Evolutionary conservation across 805 yeast genomes (phyloP).

Genomic region (Nakazawaea ambrosiae): DNA sequence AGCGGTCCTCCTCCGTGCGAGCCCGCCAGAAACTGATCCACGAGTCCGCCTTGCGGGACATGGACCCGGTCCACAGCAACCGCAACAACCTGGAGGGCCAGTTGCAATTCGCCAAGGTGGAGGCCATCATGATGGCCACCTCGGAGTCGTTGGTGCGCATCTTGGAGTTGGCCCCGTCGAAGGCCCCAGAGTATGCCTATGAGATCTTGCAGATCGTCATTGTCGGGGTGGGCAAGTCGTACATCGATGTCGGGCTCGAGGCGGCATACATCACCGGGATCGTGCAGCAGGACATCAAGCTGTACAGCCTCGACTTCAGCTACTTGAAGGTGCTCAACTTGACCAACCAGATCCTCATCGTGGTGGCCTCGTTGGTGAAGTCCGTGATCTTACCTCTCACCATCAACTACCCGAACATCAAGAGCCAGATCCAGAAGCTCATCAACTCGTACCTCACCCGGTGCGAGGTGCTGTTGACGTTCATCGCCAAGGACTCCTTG

Average conservation of each 20-base stretch:
- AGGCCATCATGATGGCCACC: constrained; percentile 56
- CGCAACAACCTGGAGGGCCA: constrained; percentile 12
- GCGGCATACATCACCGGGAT: constrained; percentile 40
- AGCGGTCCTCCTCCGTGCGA: constrained; percentile 31
- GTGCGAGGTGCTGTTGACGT: constrained; percentile 60
- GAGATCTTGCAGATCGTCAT: constrained; percentile 63
- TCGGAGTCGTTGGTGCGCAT: constrained; percentile 76
- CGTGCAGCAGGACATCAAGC: constrained; percentile 19
- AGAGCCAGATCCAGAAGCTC: constrained; percentile 51
- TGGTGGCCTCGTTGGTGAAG: constrained; percentile 67
- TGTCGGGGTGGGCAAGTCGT: constrained; percentile 64
- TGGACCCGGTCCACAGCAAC: constrained; percentile 4
- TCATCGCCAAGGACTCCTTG: constrained; percentile 53
- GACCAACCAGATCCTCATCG: constrained; percentile 52
- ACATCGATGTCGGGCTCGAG: constrained; percentile 71
- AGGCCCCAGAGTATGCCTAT: constrained; percentile 52
- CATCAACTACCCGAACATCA: constrained; percentile 46
- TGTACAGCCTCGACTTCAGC: constrained; percentile 31
- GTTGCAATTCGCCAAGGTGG: constrained; percentile 43
- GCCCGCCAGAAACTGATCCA: constrained; percentile 17
- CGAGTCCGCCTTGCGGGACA: constrained; percentile 15
- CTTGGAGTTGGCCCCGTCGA: constrained; percentile 62
- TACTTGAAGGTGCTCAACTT: constrained; percentile 43
- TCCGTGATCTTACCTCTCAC: constrained; percentile 73
- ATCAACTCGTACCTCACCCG: constrained; percentile 54